Evolutionary conservation across 768 basidiomycete species (phyloP), one percentile per base, ranked within the genome.

Genomic region (Pleurotus citrinopileatus): DNA sequence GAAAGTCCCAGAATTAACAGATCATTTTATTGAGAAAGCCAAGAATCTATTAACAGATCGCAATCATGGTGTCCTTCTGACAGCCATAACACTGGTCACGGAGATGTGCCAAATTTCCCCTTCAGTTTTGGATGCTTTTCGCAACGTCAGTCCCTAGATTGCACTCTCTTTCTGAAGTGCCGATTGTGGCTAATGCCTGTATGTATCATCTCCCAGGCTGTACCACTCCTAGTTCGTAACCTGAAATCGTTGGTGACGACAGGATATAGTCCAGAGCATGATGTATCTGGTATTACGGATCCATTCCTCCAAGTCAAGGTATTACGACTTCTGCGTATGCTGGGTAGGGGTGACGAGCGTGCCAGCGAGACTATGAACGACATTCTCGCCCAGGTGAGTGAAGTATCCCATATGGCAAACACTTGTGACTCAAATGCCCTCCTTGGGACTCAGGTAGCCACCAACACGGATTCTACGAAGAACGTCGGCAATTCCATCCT

Each of bases 321-420:
- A 37, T 76, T 99, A 20, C 86, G 94, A 9, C 74, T 99, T 34
- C 74, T 99, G 42, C 83, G 94, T 27, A 62, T 97, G n/a, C 82
- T 98, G 22, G 97, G 96, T 6, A 85, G 75, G 62, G 89, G 87
- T 0, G 92, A 97, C 63, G 80, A 75, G 47, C 83, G 86, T 63
- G 92, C 95, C 4, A 95, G 92, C 62, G 96, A 98, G 64, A 81
- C 84, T 7, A 98, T 99, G 96, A 98, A 98, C 65, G 97, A 99
- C 70, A 96, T 99, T 57, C 72, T 98, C 46, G 96, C 96, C 6
- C 96, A 97, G 79, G 91, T 89, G 60, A 53, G 73, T 55, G 19
- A 10, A 17, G 44, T 9, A 12, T 26, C 17, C 8, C 10, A 26
- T 26, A 19, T 37, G 26, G 12, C 36, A 6, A 9, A 28, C 12